Percentiles rank a stretch among this genome's conserved stretches.
phyloP scores from a whole-genome alignment of 345 rosid species.

The Ceriops tagal region DNA sequence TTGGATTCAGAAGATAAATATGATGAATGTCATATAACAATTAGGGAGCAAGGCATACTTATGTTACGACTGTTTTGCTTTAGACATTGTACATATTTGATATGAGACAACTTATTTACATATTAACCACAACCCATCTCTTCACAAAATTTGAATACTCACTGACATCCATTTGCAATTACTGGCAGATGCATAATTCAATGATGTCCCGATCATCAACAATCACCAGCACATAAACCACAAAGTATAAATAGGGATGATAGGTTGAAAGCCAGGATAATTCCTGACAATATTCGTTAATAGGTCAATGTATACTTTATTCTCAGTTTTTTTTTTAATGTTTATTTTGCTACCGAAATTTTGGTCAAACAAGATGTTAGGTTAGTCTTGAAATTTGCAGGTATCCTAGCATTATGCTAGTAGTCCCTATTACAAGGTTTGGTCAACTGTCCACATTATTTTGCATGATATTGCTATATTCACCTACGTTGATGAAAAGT shows the following conservation, averaged over 20 bases:
- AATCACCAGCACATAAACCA: no score
- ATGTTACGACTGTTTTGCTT: neutral
- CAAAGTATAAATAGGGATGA: no score
- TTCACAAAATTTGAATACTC: no score
- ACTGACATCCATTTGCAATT: no score
- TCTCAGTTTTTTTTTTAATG: neutral
- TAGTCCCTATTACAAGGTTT: neutral
- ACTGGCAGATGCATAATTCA: no score
- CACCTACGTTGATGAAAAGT: neutral
- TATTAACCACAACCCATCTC: no score
- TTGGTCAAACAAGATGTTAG: neutral
- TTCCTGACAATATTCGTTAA: neutral
- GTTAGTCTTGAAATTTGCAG: neutral
- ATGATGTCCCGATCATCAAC: no score
- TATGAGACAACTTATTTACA: no score
- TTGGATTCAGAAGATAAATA: neutral
- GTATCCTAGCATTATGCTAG: neutral
- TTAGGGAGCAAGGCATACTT: no score
- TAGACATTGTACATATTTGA: neutral
- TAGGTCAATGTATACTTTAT: neutral
- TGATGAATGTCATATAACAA: no score
- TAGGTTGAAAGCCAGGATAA: no score
- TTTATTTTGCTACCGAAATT: neutral
- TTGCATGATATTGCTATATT: neutral
- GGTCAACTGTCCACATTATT: neutral